These are phyloP conservation scores for Nothomitra cinnamomea DNA, from an alignment of 2,329 filamentous ascomycete species.

Conservation along the genomic window DNA sequence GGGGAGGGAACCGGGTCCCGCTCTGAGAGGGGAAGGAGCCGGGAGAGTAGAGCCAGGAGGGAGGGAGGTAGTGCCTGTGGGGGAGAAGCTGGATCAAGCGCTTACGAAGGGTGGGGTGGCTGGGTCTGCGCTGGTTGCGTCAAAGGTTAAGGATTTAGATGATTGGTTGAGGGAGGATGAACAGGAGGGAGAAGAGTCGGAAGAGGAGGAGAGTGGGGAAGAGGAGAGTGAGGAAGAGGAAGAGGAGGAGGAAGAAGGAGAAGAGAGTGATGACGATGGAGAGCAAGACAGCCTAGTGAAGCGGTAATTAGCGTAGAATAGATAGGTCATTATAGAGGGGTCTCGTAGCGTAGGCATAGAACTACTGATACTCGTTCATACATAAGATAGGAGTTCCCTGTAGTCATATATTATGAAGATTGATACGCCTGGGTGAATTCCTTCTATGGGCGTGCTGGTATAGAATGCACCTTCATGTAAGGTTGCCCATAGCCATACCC, in stretches of 20 bases:
- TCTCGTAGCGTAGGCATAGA: too few relatives aligned
- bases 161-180: constrained; percentile 57
- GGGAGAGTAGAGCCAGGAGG: constrained; percentile 20
- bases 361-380: too few relatives aligned
- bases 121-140: constrained; percentile 10
- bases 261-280: constrained; percentile 10
- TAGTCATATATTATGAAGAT: too few relatives aligned
- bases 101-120: constrained; percentile 20
- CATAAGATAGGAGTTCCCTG: too few relatives aligned
- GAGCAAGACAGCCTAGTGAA: not conserved
- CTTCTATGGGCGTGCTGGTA: too few relatives aligned
- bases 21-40: constrained; percentile 45
- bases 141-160: constrained; percentile 65
- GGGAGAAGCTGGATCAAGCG: constrained; percentile 45
- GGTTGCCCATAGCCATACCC: too few relatives aligned
- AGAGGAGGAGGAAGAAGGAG: constrained; percentile 13
- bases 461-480: too few relatives aligned
- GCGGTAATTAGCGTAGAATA: not conserved
- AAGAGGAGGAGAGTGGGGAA: constrained; percentile 27
- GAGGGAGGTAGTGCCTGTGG: constrained; percentile 34
- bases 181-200: constrained; percentile 27
- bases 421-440: too few relatives aligned
- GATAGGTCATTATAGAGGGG: too few relatives aligned
- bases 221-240: constrained; percentile 21
- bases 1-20: constrained; percentile 63